These are phyloP conservation scores for Exobasidium rhododendri DNA, from an alignment of 1,284 basidiomycete genomes.

Conservation along the genomic window DNA sequence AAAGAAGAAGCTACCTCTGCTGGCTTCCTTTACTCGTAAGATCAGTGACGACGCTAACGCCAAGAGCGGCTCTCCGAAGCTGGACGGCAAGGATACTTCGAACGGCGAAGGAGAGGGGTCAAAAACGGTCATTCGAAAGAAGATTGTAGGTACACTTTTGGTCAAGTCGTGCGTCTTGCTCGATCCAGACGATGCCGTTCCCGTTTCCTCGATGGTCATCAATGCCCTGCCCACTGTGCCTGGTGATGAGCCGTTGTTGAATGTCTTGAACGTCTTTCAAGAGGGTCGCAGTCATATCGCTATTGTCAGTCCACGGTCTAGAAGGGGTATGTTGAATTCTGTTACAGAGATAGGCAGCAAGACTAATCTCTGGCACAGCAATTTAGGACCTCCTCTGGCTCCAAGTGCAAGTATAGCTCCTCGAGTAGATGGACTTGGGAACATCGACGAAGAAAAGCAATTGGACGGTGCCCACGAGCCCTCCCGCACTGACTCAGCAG, in stretches of 20 bases:
- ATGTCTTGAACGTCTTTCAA: slow-evolving; percentile 84
- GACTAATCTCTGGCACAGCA: slow-evolving; percentile 7
- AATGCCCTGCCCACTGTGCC: slow-evolving; percentile 83
- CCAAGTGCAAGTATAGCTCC: slow-evolving; percentile 22
- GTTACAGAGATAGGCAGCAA: slow-evolving; percentile 37
- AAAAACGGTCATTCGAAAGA: slow-evolving; percentile 59
- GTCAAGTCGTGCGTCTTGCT: slow-evolving; percentile 84
- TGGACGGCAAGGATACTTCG: not conserved
- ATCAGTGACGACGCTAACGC: not conserved
- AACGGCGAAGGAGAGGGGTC: not conserved
- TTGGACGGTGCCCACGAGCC: slow-evolving; percentile 44
- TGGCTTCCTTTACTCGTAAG: slow-evolving; percentile 8
- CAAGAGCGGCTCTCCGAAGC: not conserved
- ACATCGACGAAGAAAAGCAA: slow-evolving; percentile 46
- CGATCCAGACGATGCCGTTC: slow-evolving; percentile 68
- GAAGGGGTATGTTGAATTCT: slow-evolving; percentile 54
- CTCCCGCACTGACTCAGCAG: not conserved
- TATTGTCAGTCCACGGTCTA: slow-evolving; percentile 62
- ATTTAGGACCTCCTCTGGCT: slow-evolving; percentile 1
- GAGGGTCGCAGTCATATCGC: slow-evolving; percentile 89
- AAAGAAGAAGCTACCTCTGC: slow-evolving; percentile 1
- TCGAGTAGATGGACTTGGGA: slow-evolving; percentile 27
- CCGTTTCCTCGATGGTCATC: slow-evolving; percentile 49
- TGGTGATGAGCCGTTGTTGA: slow-evolving; percentile 77
- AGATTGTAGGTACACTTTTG: slow-evolving; percentile 74